phyloP scores from a whole-genome alignment of 1,139 yeast genomes.

The Debaryomycetaceae sp. region DNA sequence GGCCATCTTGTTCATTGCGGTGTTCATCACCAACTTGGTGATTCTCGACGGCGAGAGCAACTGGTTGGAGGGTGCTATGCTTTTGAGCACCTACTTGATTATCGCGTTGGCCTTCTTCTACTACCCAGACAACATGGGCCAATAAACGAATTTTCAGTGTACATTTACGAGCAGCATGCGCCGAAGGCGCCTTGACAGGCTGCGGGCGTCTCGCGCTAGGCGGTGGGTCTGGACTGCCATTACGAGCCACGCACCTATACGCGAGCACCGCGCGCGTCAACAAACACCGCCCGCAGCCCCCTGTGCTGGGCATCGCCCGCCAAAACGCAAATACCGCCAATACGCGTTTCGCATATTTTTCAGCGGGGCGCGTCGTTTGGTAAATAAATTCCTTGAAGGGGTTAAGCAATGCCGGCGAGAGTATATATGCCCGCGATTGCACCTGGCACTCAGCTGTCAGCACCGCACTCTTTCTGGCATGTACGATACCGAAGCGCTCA shows the following conservation, averaged over 20 bases:
- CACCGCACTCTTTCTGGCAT: too few species aligned
- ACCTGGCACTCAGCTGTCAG: too few species aligned
- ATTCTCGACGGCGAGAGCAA: slow-evolving; percentile 92
- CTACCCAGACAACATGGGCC: slow-evolving; percentile 51
- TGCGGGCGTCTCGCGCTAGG: too few species aligned
- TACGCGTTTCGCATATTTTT: slow-evolving; percentile 3
- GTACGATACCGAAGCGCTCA: slow-evolving; percentile 60
- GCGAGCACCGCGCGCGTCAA: too few species aligned
- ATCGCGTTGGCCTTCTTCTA: slow-evolving; percentile 86
- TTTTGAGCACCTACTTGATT: slow-evolving; percentile 78
- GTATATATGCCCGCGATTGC: too few species aligned
- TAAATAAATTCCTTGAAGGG: slow-evolving; percentile 9
- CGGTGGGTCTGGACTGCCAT: too few species aligned
- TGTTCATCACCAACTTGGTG: slow-evolving; percentile 80
- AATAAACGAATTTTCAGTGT: background rate
- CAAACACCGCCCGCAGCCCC: too few species aligned
- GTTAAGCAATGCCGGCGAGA: slow-evolving; percentile 2
- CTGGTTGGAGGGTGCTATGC: slow-evolving; percentile 95
- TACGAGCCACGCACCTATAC: too few species aligned
- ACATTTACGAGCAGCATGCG: background rate
- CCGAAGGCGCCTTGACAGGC: slow-evolving; percentile 4
- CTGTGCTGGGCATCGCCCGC: slow-evolving; percentile 2
- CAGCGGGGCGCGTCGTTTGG: slow-evolving; percentile 2
- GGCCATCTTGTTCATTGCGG: slow-evolving; percentile 81
- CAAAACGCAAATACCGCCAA: background rate